These are phyloP conservation scores for Evernia prunastri DNA, from an alignment of 495 filamentous ascomycete genomes.

Conservation along the genomic window DNA sequence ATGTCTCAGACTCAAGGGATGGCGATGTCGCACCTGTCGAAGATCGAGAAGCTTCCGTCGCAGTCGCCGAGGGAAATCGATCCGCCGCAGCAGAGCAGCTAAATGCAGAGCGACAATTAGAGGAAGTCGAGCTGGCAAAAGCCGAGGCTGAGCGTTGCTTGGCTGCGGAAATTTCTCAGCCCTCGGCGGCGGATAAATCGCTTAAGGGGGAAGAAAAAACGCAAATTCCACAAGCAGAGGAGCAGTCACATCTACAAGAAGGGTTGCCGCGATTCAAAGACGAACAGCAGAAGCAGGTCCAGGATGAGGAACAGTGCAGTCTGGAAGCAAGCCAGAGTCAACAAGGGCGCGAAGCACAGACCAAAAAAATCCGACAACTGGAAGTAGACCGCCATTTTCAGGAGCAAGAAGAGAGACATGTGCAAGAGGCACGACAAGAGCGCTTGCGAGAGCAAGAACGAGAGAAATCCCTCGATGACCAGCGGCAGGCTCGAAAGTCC, in stretches of 20 bases:
- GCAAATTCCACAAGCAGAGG: constrained; percentile 3
- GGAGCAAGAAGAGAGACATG: constrained; percentile 1
- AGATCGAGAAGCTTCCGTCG: not conserved
- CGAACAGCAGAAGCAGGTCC: not conserved
- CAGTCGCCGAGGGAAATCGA: not conserved
- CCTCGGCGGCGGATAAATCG: constrained; percentile 1
- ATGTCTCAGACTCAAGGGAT: not conserved
- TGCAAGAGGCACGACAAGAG: not conserved
- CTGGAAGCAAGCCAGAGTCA: not conserved
- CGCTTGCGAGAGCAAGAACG: constrained; percentile 3
- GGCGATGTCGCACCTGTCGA: not conserved
- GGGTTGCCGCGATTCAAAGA: not conserved
- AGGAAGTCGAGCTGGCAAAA: constrained; percentile 8
- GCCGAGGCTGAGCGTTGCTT: constrained; percentile 13
- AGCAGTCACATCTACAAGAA: not conserved
- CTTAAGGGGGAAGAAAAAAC: constrained; percentile 3
- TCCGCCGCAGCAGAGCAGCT: constrained; percentile 1
- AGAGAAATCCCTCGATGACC: not conserved
- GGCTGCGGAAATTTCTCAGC: not conserved
- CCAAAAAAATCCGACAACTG: not conserved
- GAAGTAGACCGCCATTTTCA: not conserved
- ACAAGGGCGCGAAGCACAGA: not conserved
- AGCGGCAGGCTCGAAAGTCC: constrained; percentile 37
- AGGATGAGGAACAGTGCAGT: not conserved
- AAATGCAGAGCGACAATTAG: constrained; percentile 8